Evolutionary conservation across 2,329 filamentous ascomycete genomes (phyloP).

Genomic region (Arthrocladium fulminans): DNA sequence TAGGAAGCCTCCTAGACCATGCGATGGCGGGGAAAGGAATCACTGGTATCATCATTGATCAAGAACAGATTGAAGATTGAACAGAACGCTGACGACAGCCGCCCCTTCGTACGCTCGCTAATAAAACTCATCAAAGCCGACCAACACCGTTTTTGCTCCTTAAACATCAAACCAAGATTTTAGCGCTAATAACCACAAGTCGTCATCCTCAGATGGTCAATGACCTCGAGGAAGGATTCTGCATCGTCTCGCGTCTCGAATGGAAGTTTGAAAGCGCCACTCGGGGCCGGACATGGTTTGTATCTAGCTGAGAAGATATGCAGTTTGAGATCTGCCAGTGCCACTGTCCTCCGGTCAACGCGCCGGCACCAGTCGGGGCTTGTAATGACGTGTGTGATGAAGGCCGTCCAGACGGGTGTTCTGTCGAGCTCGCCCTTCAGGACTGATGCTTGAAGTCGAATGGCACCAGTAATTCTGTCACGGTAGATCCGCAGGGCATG

Average conservation of each 20-base stretch:
- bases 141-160: neutral
- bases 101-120: neutral
- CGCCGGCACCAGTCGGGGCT: conserved; percentile 41
- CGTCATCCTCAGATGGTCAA: conserved; percentile 2
- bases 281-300: conserved; percentile 28
- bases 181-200: neutral
- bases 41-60: neutral
- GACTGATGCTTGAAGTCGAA: conserved; percentile 50
- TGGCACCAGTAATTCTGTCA: conserved; percentile 42
- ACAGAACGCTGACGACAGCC: neutral
- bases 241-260: conserved; percentile 24
- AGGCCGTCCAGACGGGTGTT: conserved; percentile 54
- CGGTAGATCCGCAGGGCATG: conserved; percentile 48
- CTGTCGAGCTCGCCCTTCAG: conserved; percentile 38
- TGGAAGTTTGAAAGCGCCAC: conserved; percentile 33
- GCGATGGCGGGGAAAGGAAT: too few relatives aligned
- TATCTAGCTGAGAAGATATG: conserved; percentile 48
- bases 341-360: conserved; percentile 31
- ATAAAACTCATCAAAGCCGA: too few relatives aligned
- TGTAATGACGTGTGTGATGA: conserved; percentile 42
- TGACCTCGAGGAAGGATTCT: conserved; percentile 3
- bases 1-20: neutral
- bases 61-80: neutral
- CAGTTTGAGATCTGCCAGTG: conserved; percentile 43
- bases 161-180: neutral